phyloP scores from a whole-genome alignment of 139 green algal species.

The Gonium pectorale region DNA sequence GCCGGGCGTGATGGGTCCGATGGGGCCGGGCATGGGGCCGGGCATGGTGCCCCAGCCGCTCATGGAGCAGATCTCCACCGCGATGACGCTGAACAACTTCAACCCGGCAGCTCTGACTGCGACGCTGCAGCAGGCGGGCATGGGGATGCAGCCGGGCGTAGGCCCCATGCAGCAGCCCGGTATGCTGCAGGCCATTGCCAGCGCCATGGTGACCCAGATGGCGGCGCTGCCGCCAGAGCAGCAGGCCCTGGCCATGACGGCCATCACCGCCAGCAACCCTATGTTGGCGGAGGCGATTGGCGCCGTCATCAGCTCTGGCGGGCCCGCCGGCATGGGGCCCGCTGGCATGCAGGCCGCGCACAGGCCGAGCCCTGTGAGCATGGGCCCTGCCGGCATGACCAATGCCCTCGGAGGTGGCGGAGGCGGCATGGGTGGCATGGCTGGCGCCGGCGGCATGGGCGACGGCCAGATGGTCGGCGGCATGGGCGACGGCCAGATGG shows the following conservation, averaged over 20 bases:
- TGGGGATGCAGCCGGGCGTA: slow-evolving; percentile 6
- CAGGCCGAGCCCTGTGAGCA: not conserved
- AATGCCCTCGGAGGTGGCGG: too few relatives aligned
- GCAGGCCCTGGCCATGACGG: slow-evolving; percentile 33
- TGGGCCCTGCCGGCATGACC: not conserved
- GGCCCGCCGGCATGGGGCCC: not conserved
- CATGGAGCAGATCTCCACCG: slow-evolving; percentile 7
- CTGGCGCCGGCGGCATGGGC: not conserved
- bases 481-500: not conserved
- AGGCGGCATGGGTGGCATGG: not conserved
- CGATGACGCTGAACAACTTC: slow-evolving; percentile 10
- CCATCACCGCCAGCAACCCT: slow-evolving; percentile 14
- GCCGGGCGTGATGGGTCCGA: not conserved
- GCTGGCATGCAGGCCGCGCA: not conserved
- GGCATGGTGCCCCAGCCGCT: not conserved
- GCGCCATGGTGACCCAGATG: slow-evolving; percentile 30
- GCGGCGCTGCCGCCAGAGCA: slow-evolving; percentile 15
- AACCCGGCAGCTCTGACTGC: not conserved
- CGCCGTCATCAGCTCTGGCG: not conserved
- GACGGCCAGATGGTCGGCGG: not conserved
- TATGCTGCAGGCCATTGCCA: slow-evolving; percentile 1
- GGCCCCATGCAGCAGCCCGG: not conserved
- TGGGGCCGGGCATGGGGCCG: not conserved
- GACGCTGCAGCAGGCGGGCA: slow-evolving; percentile 29
- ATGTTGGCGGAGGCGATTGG: slow-evolving; percentile 21